A percentile compares a stretch with the other conserved stretches of the same genome.
Conservation (phyloP, 1,284 basidiomycete genomes). For the Retiboletus flavoniger region DNA sequence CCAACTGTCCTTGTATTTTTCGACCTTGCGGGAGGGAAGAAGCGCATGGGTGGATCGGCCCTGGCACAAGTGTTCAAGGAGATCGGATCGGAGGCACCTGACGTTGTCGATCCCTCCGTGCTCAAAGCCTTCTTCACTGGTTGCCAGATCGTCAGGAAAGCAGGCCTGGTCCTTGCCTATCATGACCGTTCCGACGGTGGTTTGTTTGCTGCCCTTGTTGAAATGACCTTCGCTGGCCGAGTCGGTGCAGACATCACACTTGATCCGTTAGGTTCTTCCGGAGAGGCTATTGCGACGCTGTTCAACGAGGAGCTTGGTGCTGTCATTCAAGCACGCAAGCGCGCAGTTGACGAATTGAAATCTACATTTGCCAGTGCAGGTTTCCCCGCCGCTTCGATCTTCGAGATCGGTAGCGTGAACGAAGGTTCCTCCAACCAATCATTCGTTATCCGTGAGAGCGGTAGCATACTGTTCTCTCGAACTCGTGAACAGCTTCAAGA, state of each 20-base stretch:
- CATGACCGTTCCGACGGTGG: conserved; percentile 99
- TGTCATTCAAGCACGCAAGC: conserved; percentile 80
- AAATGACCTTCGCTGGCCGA: conserved; percentile 95
- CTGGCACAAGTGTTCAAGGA: conserved; percentile 95
- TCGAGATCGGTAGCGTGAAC: conserved; percentile 72
- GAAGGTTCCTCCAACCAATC: conserved; percentile 53
- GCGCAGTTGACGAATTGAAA: conserved; percentile 59
- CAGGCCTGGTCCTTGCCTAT: conserved; percentile 83
- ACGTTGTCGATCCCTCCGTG: conserved; percentile 77
- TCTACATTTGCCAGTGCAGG: conserved; percentile 64
- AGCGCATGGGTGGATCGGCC: conserved; percentile 91
- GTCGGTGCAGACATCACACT: conserved; percentile 74
- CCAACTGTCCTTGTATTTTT: conserved; percentile 83
- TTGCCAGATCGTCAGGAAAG: conserved; percentile 66
- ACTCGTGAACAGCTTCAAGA: conserved; percentile 76
- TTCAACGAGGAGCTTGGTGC: conserved; percentile 98
- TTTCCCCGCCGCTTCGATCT: conserved; percentile 73
- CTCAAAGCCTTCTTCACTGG: conserved; percentile 84
- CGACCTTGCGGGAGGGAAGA: conserved; percentile 83
- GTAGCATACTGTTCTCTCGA: conserved; percentile 59
- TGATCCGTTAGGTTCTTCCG: conserved; percentile 51
- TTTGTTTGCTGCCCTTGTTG: conserved; percentile 86
- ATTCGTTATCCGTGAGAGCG: conserved; percentile 60
- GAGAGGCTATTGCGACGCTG: conserved; percentile 65
- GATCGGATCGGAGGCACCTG: conserved; percentile 84